These are phyloP conservation scores for Aureobasidium sp. DNA, from an alignment of 2,329 filamentous ascomycete genomes.

Conservation along the genomic window DNA sequence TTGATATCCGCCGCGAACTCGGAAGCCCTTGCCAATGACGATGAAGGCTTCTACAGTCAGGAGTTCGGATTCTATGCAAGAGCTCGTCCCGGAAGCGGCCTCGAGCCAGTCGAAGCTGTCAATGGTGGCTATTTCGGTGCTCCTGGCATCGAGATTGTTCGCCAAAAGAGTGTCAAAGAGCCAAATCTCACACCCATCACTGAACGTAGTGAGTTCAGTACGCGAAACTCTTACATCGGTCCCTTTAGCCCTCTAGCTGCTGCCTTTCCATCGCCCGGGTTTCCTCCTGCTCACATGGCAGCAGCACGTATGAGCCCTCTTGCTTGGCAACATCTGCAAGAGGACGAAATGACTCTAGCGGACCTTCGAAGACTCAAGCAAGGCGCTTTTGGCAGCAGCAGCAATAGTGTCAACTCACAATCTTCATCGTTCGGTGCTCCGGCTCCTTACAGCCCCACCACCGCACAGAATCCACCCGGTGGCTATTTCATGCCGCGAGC, in stretches of 20 bases:
- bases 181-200: slow-evolving; percentile 95
- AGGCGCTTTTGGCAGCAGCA: slow-evolving; percentile 14
- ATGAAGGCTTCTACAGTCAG: slow-evolving; percentile 88
- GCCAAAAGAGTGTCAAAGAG: slow-evolving; percentile 72
- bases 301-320: slow-evolving; percentile 17
- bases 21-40: slow-evolving; percentile 83
- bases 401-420: slow-evolving; percentile 13
- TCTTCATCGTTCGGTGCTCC: slow-evolving; percentile 7
- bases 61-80: slow-evolving; percentile 93
- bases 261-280: slow-evolving; percentile 11
- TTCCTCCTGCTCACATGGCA: slow-evolving; percentile 6
- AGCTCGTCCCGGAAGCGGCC: slow-evolving; percentile 36
- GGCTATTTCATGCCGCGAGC: slow-evolving; percentile 14
- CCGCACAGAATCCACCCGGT: not conserved
- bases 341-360: slow-evolving; percentile 18
- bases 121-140: slow-evolving; percentile 88
- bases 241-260: slow-evolving; percentile 17
- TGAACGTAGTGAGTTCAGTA: slow-evolving; percentile 91
- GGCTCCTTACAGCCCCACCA: slow-evolving; percentile 3
- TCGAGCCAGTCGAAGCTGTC: slow-evolving; percentile 52
- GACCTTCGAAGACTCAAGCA: slow-evolving; percentile 14
- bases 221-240: slow-evolving; percentile 75
- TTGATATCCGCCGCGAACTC: slow-evolving; percentile 95
- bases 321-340: slow-evolving; percentile 16
- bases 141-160: slow-evolving; percentile 55